These are phyloP conservation scores for Aulographum hederae DNA, from an alignment of 2,329 filamentous ascomycete genomes.

Conservation along the genomic window DNA sequence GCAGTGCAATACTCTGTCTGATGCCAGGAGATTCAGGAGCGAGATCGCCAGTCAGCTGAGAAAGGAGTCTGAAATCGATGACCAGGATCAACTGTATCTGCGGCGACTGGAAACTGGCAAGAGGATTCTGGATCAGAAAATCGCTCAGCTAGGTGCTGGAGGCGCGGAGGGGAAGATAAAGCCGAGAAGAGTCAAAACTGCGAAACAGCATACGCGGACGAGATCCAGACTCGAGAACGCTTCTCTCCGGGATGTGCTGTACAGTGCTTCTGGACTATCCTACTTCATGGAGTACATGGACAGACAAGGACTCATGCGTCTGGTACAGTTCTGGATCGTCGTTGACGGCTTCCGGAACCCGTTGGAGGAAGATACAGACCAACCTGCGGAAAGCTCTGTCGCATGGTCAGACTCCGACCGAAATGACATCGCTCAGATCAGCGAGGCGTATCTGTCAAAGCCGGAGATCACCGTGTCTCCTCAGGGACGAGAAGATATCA, in stretches of 20 bases:
- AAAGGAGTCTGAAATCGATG: conserved; percentile 59
- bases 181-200: too few species aligned
- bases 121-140: conserved; percentile 72
- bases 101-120: conserved; percentile 85
- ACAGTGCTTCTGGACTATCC: conserved; percentile 76
- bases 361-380: conserved; percentile 66
- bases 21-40: conserved; percentile 79
- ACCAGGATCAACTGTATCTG: conserved; percentile 70
- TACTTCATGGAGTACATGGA: conserved; percentile 99
- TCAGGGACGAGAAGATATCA: conserved; percentile 50
- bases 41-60: conserved; percentile 86
- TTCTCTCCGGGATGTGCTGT: conserved; percentile 67
- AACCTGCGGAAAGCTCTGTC: conserved; percentile 40
- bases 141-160: conserved; percentile 51
- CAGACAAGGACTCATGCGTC: conserved; percentile 62
- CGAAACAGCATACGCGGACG: too few species aligned
- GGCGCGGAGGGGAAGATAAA: conserved; percentile 14
- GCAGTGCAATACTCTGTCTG: conserved; percentile 77
- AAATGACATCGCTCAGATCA: conserved; percentile 75
- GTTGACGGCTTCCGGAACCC: conserved; percentile 93
- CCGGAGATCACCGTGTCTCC: conserved; percentile 64
- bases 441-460: conserved; percentile 71
- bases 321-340: conserved; percentile 97
- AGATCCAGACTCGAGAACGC: conserved; percentile 55
- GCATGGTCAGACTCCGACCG: conserved; percentile 74